A percentile compares a stretch with the other conserved stretches of the same genome.
Conservation (phyloP, 129 eudicot species). For the Saposhnikovia divaricata region DNA sequence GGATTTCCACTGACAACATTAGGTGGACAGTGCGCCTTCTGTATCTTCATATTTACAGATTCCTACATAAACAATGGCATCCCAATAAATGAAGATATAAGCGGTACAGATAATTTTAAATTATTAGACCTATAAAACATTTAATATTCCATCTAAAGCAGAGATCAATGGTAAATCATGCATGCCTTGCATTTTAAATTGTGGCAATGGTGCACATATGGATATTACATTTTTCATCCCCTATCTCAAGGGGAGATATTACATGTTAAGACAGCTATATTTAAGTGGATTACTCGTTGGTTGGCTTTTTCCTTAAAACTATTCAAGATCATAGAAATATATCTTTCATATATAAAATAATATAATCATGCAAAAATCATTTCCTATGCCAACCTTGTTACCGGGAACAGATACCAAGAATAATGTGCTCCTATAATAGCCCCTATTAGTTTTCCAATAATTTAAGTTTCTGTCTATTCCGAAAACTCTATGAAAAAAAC, state of each 20-base stretch:
- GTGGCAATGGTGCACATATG: not conserved
- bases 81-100: not conserved
- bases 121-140: too few species aligned
- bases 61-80: slow-evolving; percentile 33
- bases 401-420: not conserved
- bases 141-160: not conserved
- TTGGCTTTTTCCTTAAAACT: not conserved
- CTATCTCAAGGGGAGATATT: not conserved
- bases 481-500: not conserved
- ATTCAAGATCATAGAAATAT: not conserved
- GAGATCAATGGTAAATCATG: not conserved
- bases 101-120: not conserved
- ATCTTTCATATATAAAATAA: not conserved
- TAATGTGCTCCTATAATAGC: not conserved
- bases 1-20: slow-evolving; percentile 56
- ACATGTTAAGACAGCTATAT: not conserved
- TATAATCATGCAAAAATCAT: not conserved
- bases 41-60: slow-evolving; percentile 68
- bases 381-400: not conserved
- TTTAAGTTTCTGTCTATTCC: not conserved
- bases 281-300: not conserved
- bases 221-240: too few species aligned
- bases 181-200: not conserved
- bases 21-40: slow-evolving; percentile 92
- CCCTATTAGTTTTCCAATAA: not conserved